Evolutionary conservation across 257 asterid species (phyloP), one percentile per base, ranked within the genome.

Genomic region (Solanum lycopersicoides): DNA sequence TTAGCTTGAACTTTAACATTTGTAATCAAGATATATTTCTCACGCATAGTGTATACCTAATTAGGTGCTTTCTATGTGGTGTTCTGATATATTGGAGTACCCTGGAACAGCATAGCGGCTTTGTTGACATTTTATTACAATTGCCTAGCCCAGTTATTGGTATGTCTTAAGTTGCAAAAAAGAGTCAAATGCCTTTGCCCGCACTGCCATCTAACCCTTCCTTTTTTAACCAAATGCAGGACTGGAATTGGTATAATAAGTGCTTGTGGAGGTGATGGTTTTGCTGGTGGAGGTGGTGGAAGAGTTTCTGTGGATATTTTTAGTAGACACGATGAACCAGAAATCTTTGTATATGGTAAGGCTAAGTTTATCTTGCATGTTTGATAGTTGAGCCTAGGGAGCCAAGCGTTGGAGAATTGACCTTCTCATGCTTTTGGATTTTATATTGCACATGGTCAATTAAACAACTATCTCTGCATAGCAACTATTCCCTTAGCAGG

Each of bases 211-310:
- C 32, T 82, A 82, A 44, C 53, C 60, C 71, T 50, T 82, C 66
- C 37, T 82, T 91, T 91, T 90, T 83, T 87, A 88, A 90, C 89
- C 74, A 92, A 87, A 88, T 92, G 94, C 98, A 97, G 99, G 99
- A 92, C 86, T 90, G 99, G 99, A 91, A 89, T 63, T 86, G 99
- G 99, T 84, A 91, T 85, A 28, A 91, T 97, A 83, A 95, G 98
- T 90, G 99, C 99, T 42, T 94, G 95, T 87, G 99, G 99, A 71
- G 99, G 99, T 89, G 90, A 87, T 88, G 99, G 99, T 88, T 96
- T 92, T 89, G 98, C 95, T 87, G 99, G 99, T 72, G 99, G 99
- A 50, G 98, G 99, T 85, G 99, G 96, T 85, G 99, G 99, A 87
- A 95, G 99, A 91, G 90, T 97, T 89, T 92, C 99, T 20, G 93